Evolutionary conservation across 306 rosid species (phyloP).

Genomic region (Amphicarpaea edgeworthii): DNA sequence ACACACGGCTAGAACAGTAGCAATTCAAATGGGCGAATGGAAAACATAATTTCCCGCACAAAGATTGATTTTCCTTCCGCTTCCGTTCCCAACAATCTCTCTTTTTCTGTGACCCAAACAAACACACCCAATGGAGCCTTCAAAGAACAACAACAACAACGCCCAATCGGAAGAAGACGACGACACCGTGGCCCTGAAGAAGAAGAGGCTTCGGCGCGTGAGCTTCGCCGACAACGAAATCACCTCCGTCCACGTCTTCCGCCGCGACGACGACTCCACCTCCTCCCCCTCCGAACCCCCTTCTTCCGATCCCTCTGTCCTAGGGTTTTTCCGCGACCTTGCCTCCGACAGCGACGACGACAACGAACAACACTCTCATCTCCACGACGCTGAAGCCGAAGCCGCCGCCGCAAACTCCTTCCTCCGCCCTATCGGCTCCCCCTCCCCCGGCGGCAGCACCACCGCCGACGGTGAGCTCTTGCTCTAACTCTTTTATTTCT

Average conservation of each 20-base stretch:
- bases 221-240: slow-evolving; percentile 96
- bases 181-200: slow-evolving; percentile 54
- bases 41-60: neutral
- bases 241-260: slow-evolving; percentile 91
- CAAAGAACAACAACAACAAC: slow-evolving; percentile 51
- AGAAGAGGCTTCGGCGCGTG: slow-evolving; percentile 83
- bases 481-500: neutral
- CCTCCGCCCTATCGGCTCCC: slow-evolving; percentile 49
- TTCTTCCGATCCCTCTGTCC: slow-evolving; percentile 46
- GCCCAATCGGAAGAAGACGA: slow-evolving; percentile 72
- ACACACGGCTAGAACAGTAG: neutral
- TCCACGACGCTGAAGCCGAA: slow-evolving; percentile 10
- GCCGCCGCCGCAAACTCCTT: slow-evolving; percentile 42
- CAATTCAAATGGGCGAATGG: neutral
- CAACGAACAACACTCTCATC: slow-evolving; percentile 24
- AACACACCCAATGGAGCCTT: slow-evolving; percentile 55
- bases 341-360: slow-evolving; percentile 62
- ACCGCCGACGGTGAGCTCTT: slow-evolving; percentile 43
- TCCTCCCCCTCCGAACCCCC: slow-evolving; percentile 60
- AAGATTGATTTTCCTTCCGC: neutral
- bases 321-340: slow-evolving; percentile 69
- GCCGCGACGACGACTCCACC: slow-evolving; percentile 70
- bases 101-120: neutral
- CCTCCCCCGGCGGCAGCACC: slow-evolving; percentile 56
- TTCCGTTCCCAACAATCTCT: too few species aligned